Evolutionary conservation across 2,329 filamentous ascomycete species (phyloP).

Genomic region (Onygenales sp.): DNA sequence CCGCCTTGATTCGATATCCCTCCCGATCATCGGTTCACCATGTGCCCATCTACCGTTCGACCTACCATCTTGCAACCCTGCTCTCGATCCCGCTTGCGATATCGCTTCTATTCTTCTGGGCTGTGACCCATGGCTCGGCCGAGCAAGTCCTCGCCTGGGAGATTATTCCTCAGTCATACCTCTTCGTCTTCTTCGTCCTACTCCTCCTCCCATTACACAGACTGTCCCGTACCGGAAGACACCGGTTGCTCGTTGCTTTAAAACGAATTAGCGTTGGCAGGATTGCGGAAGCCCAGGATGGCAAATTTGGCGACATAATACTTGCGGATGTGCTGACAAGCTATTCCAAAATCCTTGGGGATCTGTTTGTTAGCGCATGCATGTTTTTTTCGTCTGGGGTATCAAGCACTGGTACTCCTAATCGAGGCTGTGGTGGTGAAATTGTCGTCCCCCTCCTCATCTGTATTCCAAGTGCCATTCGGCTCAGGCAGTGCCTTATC

Average conservation of each 20-base stretch:
- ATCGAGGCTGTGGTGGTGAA: constrained; percentile 70
- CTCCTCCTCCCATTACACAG: constrained; percentile 65
- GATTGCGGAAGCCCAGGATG: constrained; percentile 73
- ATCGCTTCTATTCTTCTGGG: constrained; percentile 77
- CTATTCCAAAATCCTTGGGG: constrained; percentile 84
- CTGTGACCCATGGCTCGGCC: constrained; percentile 60
- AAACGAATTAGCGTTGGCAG: constrained; percentile 75
- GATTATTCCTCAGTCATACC: constrained; percentile 77
- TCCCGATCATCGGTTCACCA: constrained; percentile 60
- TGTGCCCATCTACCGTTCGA: constrained; percentile 66
- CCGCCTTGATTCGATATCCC: constrained; percentile 77
- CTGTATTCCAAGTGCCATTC: constrained; percentile 72
- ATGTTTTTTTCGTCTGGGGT: constrained; percentile 71
- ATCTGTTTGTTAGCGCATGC: constrained; percentile 80
- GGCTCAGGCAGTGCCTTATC: constrained; percentile 82
- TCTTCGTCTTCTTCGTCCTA: constrained; percentile 59
- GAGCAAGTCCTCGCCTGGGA: constrained; percentile 67
- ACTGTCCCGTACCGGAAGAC: constrained; percentile 60
- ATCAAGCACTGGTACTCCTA: constrained; percentile 69
- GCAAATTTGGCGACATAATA: constrained; percentile 89
- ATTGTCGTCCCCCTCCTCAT: constrained; percentile 78
- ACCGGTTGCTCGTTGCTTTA: constrained; percentile 65
- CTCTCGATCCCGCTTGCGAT: constrained; percentile 61
- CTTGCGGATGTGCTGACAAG: constrained; percentile 90
- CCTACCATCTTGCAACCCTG: constrained; percentile 73